Evolutionary conservation across 1,139 yeast genomes (phyloP).

Genomic region (Candida pseudocylindracea): DNA sequence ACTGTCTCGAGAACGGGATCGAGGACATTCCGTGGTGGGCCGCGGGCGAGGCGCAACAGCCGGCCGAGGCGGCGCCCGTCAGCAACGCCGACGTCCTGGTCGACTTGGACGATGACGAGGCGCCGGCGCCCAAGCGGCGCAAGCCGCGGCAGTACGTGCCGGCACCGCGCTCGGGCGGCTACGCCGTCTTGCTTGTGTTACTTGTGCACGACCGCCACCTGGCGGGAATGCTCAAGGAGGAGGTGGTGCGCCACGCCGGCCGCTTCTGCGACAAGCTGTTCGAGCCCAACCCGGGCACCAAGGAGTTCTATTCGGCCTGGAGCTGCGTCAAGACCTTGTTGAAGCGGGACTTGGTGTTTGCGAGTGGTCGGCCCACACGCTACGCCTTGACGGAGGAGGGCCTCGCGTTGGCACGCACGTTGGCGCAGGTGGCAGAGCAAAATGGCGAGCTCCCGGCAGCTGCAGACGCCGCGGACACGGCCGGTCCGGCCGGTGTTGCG

Average conservation of each 20-base stretch:
- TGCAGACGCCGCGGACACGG: slow-evolving; percentile 11
- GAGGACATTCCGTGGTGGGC: too few species aligned
- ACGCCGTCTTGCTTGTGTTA: slow-evolving; percentile 56
- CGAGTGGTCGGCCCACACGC: slow-evolving; percentile 33
- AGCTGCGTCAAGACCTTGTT: slow-evolving; percentile 38
- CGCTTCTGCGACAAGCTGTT: slow-evolving; percentile 48
- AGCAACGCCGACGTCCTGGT: too few species aligned
- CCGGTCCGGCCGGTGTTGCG: slow-evolving; percentile 4
- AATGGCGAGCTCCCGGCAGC: slow-evolving; percentile 11
- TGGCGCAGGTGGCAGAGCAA: slow-evolving; percentile 16
- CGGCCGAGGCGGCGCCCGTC: too few species aligned
- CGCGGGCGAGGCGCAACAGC: too few species aligned
- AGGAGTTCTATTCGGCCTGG: slow-evolving; percentile 67
- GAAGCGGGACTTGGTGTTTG: slow-evolving; percentile 35
- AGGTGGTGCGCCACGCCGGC: slow-evolving; percentile 31
- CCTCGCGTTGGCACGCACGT: slow-evolving; percentile 29
- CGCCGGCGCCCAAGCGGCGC: too few species aligned
- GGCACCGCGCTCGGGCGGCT: slow-evolving; percentile 61
- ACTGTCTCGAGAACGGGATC: too few species aligned
- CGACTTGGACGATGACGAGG: too few species aligned
- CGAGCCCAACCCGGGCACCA: slow-evolving; percentile 33
- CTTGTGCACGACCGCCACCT: slow-evolving; percentile 23
- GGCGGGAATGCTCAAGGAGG: slow-evolving; percentile 35
- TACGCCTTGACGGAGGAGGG: slow-evolving; percentile 65
- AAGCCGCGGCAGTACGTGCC: slow-evolving; percentile 38